Conservation (phyloP, 768 basidiomycete species). For the Trametes elegans region DNA sequence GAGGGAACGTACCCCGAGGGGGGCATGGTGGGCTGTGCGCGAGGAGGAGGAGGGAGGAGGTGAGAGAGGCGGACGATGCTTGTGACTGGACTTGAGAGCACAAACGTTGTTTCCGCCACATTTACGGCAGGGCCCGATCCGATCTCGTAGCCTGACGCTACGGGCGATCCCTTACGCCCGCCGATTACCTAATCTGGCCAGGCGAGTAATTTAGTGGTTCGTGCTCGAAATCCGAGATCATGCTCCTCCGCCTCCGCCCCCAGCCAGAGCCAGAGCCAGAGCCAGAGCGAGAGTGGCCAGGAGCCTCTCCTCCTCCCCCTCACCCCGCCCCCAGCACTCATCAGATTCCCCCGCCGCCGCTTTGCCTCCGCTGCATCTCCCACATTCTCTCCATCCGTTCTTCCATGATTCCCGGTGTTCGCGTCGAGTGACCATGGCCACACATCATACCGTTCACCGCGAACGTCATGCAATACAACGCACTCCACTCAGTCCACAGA, state of each 20-base stretch:
- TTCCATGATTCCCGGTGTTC: not conserved
- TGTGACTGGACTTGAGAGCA: conserved; percentile 5
- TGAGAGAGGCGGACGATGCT: conserved; percentile 13
- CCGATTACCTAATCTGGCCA: conserved; percentile 13
- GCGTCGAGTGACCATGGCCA: conserved; percentile 1
- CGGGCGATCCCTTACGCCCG: conserved; percentile 13
- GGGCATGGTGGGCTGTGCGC: conserved; percentile 23
- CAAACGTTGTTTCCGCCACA: conserved; percentile 28
- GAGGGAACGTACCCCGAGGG: conserved; percentile 22
- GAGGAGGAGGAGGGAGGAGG: conserved; percentile 11
- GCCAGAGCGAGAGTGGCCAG: no score
- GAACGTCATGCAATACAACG: not conserved
- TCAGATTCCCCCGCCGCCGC: not conserved
- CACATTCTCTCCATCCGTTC: not conserved
- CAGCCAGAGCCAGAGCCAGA: no score
- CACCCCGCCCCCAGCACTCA: no score
- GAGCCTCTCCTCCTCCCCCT: no score
- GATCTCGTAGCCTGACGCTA: conserved; percentile 31
- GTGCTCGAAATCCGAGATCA: not conserved
- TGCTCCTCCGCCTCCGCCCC: not conserved
- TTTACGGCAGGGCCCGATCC: conserved; percentile 29
- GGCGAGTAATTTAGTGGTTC: not conserved
- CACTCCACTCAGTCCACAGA: not conserved
- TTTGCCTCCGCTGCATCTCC: not conserved
- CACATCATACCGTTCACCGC: not conserved